These are phyloP conservation scores for Aureobasidium subglaciale DNA, from an alignment of 2,329 filamentous ascomycete species.

Conservation along the genomic window DNA sequence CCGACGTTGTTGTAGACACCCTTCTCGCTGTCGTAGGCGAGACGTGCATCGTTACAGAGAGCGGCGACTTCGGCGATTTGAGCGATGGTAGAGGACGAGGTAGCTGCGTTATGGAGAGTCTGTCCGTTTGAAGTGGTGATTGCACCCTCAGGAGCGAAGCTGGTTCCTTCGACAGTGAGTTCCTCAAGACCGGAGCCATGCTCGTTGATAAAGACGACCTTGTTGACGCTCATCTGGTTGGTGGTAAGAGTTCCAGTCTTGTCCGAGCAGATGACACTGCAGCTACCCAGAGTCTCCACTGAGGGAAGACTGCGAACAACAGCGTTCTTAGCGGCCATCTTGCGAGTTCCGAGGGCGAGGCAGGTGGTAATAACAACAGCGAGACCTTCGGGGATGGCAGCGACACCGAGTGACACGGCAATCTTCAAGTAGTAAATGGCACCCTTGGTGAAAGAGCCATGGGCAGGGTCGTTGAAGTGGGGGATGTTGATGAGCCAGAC, in stretches of 20 bases:
- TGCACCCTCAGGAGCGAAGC: conserved; percentile 75
- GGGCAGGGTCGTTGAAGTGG: conserved; percentile 90
- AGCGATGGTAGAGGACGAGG: conserved; percentile 66
- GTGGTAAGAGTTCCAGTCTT: conserved; percentile 98
- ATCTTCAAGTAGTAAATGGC: conserved; percentile 99
- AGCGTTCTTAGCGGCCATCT: conserved; percentile 98
- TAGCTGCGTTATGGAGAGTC: conserved; percentile 59
- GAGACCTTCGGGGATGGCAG: conserved; percentile 93
- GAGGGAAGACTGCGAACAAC: conserved; percentile 94
- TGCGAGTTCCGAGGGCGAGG: conserved; percentile 87
- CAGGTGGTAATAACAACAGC: conserved; percentile 99
- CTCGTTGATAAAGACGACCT: conserved; percentile 75
- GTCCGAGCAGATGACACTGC: conserved; percentile 98
- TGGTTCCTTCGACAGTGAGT: conserved; percentile 85
- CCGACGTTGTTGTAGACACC: conserved; percentile 75
- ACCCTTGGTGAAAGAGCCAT: conserved; percentile 84
- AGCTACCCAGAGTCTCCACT: conserved; percentile 95
- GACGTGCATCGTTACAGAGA: conserved; percentile 81
- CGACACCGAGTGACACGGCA: conserved; percentile 93
- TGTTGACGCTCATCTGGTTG: conserved; percentile 98
- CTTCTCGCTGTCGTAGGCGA: conserved; percentile 73
- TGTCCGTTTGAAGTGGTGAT: conserved; percentile 61
- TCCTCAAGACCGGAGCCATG: conserved; percentile 70
- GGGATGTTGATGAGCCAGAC: conserved; percentile 99
- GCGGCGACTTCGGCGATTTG: conserved; percentile 66